Evolutionary conservation across 257 asterid species (phyloP), one percentile per base, ranked within the genome.

Genomic region (Euphrasia confusa): DNA sequence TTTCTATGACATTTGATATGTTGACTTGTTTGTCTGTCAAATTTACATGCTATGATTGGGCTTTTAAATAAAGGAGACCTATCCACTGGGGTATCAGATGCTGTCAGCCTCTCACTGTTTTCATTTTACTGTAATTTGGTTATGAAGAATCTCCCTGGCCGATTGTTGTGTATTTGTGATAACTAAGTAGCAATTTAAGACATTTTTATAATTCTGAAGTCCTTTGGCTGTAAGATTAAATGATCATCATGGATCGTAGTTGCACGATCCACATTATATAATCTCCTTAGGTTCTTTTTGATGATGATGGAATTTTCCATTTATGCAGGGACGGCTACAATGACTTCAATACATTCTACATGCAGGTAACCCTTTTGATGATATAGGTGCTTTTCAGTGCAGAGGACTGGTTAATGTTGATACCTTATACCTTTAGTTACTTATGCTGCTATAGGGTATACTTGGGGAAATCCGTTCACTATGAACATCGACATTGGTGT

Each of bases 251-350:
- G 68, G 28, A 50, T 65, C 39, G 65, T 69, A 68, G 66, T 52
- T 75, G 44, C 55, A 42, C 56, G 69, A 67, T 70, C 48, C 30
- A 27, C 37, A 49, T 37, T 55, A 63, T 48, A 30, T 67, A 42
- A 15, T 63, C 57, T 61, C 50, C 15, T 26, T 45, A 37, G 52
- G 60, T 56, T 48, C 54, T 45, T 9, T 57, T 15, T 79, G 18
- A 52, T 79, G 64, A 87, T 70, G 61, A 68, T 72, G 64, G 58
- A 63, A 50, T 48, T 70, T 71, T 47, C 53, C 65, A n/a, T 84
- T 72, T 75, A 58, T 75, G 86, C 97, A 93, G 99, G 93, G 97
- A 93, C 64, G 99, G 99, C 49, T 93, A 93, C 89, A 93, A 93
- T 49, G 99, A 93, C 86, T 93, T 93, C 90, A 93, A 93, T 71